phyloP scores from a whole-genome alignment of 306 rosid genomes.

The Ceratonia siliqua region DNA sequence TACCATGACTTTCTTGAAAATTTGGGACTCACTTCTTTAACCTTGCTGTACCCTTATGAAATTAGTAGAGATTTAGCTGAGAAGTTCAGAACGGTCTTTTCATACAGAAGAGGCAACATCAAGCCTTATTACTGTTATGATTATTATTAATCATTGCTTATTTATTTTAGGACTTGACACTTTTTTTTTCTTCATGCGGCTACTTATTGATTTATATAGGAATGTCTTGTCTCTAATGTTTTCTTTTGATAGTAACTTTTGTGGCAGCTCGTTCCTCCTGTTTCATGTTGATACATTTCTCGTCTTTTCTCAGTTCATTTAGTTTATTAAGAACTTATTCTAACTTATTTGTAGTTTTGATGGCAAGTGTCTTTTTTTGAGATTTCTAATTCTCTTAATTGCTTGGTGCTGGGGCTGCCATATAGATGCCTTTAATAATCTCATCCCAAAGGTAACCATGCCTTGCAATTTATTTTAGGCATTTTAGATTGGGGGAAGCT shows the following conservation, averaged over 20 bases:
- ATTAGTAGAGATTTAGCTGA: constrained; percentile 87
- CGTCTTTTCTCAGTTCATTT: constrained; percentile 32
- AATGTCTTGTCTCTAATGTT: constrained; percentile 57
- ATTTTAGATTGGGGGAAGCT: constrained; percentile 50
- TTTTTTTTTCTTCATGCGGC: constrained; percentile 32
- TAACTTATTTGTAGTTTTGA: constrained; percentile 48
- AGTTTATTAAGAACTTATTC: constrained; percentile 41
- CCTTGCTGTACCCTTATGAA: constrained; percentile 98
- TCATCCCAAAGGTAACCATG: constrained; percentile 51
- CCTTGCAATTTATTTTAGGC: constrained; percentile 45
- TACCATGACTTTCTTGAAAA: constrained; percentile 99
- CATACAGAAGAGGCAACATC: constrained; percentile 52
- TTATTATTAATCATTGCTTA: constrained; percentile 37
- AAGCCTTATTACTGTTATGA: constrained; percentile 37
- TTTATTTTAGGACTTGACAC: constrained; percentile 47
- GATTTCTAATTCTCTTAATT: constrained; percentile 42
- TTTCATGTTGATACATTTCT: constrained; percentile 43
- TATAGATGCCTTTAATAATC: constrained; percentile 39
- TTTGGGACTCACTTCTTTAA: constrained; percentile 99
- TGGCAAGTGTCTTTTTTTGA: constrained; percentile 36
- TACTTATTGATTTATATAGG: constrained; percentile 41
- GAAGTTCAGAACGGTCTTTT: constrained; percentile 49
- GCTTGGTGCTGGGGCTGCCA: constrained; percentile 53
- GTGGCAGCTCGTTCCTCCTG: constrained; percentile 45
- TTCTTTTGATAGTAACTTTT: constrained; percentile 45